Percentiles rank a stretch among this genome's conserved stretches.
Conservation (phyloP, 805 yeast genomes). For the Lipomyces chichibuensis region DNA sequence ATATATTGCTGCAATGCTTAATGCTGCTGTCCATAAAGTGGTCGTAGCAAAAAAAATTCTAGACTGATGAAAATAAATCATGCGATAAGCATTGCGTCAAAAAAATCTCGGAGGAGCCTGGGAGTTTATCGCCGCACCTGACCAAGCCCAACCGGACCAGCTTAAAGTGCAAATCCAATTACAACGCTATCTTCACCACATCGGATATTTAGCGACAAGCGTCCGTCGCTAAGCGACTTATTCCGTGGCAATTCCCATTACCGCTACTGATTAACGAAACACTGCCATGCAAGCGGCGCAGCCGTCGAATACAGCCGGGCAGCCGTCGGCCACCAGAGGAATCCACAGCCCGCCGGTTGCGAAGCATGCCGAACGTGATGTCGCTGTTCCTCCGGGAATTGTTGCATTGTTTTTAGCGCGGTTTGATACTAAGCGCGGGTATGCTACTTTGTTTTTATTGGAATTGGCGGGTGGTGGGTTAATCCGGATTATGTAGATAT, state of each 20-base stretch:
- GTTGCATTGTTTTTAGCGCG: conserved; percentile 53
- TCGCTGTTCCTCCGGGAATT: conserved; percentile 24
- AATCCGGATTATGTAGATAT: conserved; percentile 10
- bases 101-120: neutral
- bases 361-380: neutral
- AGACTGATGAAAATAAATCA: too few species aligned
- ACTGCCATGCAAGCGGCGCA: neutral
- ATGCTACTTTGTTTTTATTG: conserved; percentile 45
- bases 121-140: neutral
- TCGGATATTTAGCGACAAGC: neutral
- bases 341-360: neutral
- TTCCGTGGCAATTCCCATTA: neutral
- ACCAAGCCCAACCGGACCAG: neutral
- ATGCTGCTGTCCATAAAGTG: too few species aligned
- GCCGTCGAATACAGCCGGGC: neutral
- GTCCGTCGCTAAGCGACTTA: neutral
- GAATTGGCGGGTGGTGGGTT: conserved; percentile 44
- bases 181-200: neutral
- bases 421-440: conserved; percentile 57
- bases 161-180: neutral
- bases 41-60: too few species aligned
- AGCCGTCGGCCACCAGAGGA: neutral
- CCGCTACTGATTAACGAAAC: neutral
- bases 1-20: too few species aligned
- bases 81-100: too few species aligned